Evolutionary conservation across 306 rosid species (phyloP).

Genomic region (Rosa chinensis): DNA sequence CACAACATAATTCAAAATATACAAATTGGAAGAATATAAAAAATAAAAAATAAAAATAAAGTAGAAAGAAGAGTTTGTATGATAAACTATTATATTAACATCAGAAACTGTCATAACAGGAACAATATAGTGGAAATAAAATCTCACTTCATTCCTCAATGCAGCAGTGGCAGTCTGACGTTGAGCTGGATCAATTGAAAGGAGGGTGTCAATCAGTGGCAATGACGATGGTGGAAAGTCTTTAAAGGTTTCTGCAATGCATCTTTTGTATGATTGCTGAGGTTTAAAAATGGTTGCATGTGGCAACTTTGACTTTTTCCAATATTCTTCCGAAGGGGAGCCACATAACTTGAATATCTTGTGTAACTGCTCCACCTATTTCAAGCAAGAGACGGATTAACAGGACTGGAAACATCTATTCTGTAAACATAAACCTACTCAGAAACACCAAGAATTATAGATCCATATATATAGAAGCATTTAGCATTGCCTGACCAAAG

Average conservation of each 20-base stretch:
- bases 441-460: slow-evolving; percentile 16
- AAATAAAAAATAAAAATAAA: not conserved
- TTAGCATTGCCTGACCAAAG: slow-evolving; percentile 17
- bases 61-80: not conserved
- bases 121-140: slow-evolving; percentile 24
- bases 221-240: slow-evolving; percentile 77
- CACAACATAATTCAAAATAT: not conserved
- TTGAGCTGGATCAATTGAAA: slow-evolving; percentile 76
- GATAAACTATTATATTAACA: slow-evolving; percentile 3
- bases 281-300: slow-evolving; percentile 93
- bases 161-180: slow-evolving; percentile 85
- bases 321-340: slow-evolving; percentile 87
- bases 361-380: slow-evolving; percentile 87
- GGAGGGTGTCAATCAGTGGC: slow-evolving; percentile 79
- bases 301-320: slow-evolving; percentile 83
- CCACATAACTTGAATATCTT: slow-evolving; percentile 95
- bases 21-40: not conserved
- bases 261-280: slow-evolving; percentile 76
- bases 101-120: slow-evolving; percentile 10
- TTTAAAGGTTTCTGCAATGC: slow-evolving; percentile 69
- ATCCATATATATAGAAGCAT: slow-evolving; percentile 28
- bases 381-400: slow-evolving; percentile 24
- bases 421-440: slow-evolving; percentile 22
- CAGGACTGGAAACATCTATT: slow-evolving; percentile 21
- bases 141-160: slow-evolving; percentile 77